Conservation (phyloP, 306 rosid species). For the Pterocarpus santalinus region DNA sequence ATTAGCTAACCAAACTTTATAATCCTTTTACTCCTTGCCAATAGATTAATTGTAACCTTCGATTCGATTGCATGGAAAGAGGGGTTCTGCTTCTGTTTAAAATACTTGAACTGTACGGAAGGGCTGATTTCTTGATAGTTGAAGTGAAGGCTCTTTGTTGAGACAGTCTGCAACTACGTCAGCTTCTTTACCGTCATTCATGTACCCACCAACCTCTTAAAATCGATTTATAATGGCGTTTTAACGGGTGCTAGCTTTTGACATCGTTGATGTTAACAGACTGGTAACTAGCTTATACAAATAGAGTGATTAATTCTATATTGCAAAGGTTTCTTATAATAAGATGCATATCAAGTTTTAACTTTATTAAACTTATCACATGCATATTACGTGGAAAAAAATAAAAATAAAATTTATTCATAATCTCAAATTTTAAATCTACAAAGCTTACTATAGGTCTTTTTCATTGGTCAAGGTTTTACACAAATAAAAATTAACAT, state of each 20-base stretch:
- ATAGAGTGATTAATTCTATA: background rate
- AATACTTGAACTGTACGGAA: background rate
- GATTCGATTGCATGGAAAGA: background rate
- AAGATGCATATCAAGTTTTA: no score
- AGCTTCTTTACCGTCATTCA: background rate
- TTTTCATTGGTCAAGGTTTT: no score
- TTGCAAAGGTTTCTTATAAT: background rate
- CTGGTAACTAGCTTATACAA: background rate
- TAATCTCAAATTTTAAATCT: no score
- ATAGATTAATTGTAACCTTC: background rate
- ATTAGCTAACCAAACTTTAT: background rate
- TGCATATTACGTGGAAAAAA: no score
- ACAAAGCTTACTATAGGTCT: no score
- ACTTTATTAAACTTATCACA: no score
- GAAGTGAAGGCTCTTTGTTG: background rate
- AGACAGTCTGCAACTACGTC: slow-evolving; percentile 3
- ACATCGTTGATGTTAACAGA: background rate
- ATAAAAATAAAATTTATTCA: no score
- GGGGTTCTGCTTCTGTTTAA: background rate
- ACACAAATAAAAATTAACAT: no score
- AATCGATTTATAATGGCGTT: background rate
- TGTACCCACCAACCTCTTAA: background rate
- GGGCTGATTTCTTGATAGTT: background rate
- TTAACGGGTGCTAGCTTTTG: background rate
- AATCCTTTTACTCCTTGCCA: background rate